Conservation (phyloP, 805 yeast species). For the Pichia exigua region DNA sequence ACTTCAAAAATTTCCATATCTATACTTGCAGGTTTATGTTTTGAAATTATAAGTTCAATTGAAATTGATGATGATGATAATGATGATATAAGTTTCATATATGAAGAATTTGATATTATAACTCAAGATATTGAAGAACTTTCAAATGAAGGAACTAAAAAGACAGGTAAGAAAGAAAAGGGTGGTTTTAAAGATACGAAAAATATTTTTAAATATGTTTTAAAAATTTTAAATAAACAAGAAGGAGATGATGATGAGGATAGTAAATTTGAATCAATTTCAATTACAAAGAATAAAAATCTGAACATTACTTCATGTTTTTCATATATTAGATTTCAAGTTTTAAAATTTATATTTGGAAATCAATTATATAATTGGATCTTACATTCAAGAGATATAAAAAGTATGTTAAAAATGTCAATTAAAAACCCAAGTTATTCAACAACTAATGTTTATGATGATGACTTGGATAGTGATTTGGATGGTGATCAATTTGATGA, state of each 20-base stretch:
- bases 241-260: background rate
- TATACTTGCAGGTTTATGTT: slow-evolving; percentile 46
- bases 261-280: slow-evolving; percentile 20
- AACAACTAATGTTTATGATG: slow-evolving; percentile 6
- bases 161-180: slow-evolving; percentile 54
- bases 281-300: slow-evolving; percentile 37
- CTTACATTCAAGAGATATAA: slow-evolving; percentile 23
- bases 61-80: slow-evolving; percentile 39
- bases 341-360: slow-evolving; percentile 44
- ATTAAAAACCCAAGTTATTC: slow-evolving; percentile 5
- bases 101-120: slow-evolving; percentile 17
- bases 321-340: slow-evolving; percentile 39
- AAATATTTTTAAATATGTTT: slow-evolving; percentile 53
- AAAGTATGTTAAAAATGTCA: slow-evolving; percentile 18
- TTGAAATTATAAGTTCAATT: slow-evolving; percentile 36
- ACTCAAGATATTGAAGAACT: slow-evolving; percentile 34
- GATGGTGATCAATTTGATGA: slow-evolving; percentile 8
- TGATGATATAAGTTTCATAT: slow-evolving; percentile 34
- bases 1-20: slow-evolving; percentile 37
- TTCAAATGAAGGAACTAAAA: slow-evolving; percentile 46
- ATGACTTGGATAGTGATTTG: slow-evolving; percentile 2
- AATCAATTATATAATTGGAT: slow-evolving; percentile 45
- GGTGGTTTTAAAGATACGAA: slow-evolving; percentile 46
- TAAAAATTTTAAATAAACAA: slow-evolving; percentile 35
- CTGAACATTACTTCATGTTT: slow-evolving; percentile 45